Percentiles rank a stretch among this genome's conserved stretches.
These are phyloP conservation scores for Luvunga scandens DNA, from an alignment of 345 rosid species.

Conservation along the genomic window DNA sequence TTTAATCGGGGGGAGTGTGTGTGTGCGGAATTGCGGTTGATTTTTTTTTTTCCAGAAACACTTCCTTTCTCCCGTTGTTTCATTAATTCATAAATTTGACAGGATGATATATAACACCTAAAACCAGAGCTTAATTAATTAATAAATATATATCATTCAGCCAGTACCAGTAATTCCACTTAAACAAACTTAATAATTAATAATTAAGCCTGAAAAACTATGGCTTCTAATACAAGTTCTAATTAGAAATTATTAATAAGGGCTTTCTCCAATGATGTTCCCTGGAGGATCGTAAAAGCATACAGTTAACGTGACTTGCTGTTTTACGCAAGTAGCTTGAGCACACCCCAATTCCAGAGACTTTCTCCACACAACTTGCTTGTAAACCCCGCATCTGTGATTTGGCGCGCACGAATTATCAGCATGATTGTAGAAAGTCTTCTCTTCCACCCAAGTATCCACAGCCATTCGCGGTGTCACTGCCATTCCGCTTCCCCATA, in stretches of 20 bases:
- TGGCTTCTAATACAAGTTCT: too few relatives aligned
- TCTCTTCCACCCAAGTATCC: slow-evolving; percentile 70
- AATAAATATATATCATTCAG: neutral
- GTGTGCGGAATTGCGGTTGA: too few relatives aligned
- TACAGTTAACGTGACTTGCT: slow-evolving; percentile 52
- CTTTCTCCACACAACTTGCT: slow-evolving; percentile 80
- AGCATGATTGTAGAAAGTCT: slow-evolving; percentile 50
- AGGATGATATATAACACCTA: neutral
- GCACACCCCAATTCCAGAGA: slow-evolving; percentile 71
- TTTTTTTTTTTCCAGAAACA: neutral
- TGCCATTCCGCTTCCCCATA: slow-evolving; percentile 49
- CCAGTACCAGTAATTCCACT: too few relatives aligned
- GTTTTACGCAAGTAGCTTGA: slow-evolving; percentile 53
- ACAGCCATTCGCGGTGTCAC: slow-evolving; percentile 62
- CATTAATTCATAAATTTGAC: neutral
- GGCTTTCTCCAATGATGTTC: slow-evolving; percentile 66
- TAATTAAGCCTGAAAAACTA: too few relatives aligned
- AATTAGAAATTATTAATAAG: slow-evolving; percentile 35
- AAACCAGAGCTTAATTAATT: neutral
- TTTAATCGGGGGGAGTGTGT: too few relatives aligned
- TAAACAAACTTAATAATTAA: neutral
- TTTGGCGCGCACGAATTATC: slow-evolving; percentile 50
- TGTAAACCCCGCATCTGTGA: slow-evolving; percentile 72
- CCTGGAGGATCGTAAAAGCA: slow-evolving; percentile 92
- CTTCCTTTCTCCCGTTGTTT: neutral